Conservation (phyloP, 257 asterid species). For the Rhazya stricta region DNA sequence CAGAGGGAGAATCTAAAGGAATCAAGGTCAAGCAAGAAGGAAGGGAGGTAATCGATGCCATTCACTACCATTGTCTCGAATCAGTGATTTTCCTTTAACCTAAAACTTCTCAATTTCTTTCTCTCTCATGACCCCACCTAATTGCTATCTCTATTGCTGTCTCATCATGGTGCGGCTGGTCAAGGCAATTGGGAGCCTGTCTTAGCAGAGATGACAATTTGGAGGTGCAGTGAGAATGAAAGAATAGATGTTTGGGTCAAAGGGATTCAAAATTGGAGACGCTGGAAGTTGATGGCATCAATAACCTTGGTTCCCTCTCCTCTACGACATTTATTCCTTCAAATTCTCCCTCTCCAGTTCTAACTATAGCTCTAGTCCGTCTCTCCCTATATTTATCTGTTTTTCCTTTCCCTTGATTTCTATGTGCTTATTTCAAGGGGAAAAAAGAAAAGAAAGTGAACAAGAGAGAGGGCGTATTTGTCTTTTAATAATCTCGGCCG, state of each 20-base stretch:
- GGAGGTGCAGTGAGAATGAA: neutral
- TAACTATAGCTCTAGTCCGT: neutral
- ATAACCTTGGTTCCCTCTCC: no score
- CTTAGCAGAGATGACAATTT: neutral
- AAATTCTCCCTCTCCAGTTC: neutral
- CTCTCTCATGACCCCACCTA: neutral
- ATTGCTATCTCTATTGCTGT: neutral
- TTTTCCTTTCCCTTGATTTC: neutral
- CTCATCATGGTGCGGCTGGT: no score
- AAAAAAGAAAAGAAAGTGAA: no score
- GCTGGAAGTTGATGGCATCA: neutral
- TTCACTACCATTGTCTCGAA: no score
- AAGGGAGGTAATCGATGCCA: no score
- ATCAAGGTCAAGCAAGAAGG: no score
- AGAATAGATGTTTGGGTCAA: neutral
- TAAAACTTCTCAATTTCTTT: neutral
- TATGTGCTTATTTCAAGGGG: neutral
- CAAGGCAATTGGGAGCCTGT: neutral
- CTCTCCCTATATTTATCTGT: neutral
- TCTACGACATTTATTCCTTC: no score
- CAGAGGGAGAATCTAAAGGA: no score
- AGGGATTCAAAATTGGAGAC: neutral
- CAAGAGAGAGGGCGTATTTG: no score
- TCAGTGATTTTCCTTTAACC: neutral
- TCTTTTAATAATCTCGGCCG: no score